phyloP scores from a whole-genome alignment of 768 basidiomycete species.

The Pisolithus marmoratus region DNA sequence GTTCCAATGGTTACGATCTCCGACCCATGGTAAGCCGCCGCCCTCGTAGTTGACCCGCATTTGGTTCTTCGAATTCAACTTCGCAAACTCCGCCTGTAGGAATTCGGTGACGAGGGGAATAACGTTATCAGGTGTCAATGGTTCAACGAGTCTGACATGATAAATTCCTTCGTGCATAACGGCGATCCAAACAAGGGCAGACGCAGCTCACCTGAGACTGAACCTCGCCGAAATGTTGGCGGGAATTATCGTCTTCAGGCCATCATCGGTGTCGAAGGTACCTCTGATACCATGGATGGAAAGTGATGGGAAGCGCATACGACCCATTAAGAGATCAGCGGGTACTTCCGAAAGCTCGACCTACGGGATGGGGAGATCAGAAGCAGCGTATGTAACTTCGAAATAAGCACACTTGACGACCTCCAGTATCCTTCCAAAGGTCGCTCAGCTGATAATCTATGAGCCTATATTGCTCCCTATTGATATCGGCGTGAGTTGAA shows the following conservation, averaged over 20 bases:
- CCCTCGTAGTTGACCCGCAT: constrained; percentile 65
- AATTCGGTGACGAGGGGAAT: constrained; percentile 66
- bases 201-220: constrained; percentile 41
- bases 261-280: constrained; percentile 44
- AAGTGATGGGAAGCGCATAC: constrained; percentile 56
- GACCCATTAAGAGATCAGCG: constrained; percentile 48
- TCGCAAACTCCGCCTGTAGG: constrained; percentile 74
- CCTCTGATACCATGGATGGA: constrained; percentile 66
- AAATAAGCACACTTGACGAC: not conserved
- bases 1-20: constrained; percentile 85
- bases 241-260: constrained; percentile 57
- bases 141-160: constrained; percentile 62
- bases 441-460: not conserved
- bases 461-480: not conserved
- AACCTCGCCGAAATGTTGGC: constrained; percentile 52
- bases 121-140: constrained; percentile 75
- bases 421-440: not conserved
- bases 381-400: not conserved
- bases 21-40: constrained; percentile 89
- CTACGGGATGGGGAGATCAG: not conserved
- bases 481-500: not conserved
- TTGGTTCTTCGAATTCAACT: constrained; percentile 81
- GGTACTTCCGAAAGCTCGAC: constrained; percentile 47
- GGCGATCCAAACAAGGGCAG: not conserved
- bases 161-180: not conserved